These are phyloP conservation scores for Solanum bulbocastanum DNA, from an alignment of 257 asterid species.

Conservation along the genomic window DNA sequence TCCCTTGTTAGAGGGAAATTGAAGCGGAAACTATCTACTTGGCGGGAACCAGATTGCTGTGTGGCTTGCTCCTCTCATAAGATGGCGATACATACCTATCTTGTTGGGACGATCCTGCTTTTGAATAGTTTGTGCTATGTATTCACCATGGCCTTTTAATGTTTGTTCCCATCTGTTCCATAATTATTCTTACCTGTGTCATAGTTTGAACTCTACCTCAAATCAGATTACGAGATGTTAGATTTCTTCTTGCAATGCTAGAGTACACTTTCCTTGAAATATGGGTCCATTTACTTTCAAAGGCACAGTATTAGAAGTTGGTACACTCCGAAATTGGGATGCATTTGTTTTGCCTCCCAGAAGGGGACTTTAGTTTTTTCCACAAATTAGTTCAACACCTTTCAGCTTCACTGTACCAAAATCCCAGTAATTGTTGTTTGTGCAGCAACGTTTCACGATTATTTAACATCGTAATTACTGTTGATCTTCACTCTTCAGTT, in stretches of 20 bases:
- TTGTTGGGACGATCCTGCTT: constrained; percentile 15
- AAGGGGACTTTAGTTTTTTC: neutral
- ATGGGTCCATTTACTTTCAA: neutral
- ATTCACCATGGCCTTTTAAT: neutral
- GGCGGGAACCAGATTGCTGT: neutral
- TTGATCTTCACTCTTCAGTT: neutral
- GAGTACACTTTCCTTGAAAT: neutral
- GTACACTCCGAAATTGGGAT: neutral
- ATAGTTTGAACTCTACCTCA: neutral
- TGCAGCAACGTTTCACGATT: neutral
- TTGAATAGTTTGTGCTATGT: constrained; percentile 35
- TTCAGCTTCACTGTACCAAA: neutral
- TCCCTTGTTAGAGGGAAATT: neutral
- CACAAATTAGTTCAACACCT: no score
- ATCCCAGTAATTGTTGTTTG: neutral
- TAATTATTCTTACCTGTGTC: constrained; percentile 1
- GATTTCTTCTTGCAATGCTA: neutral
- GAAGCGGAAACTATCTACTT: neutral
- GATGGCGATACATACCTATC: neutral
- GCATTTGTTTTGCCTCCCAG: neutral
- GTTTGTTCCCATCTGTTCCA: constrained; percentile 1
- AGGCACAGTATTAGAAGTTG: neutral
- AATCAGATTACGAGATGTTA: neutral
- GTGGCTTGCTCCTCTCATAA: neutral
- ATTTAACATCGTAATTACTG: neutral